These are phyloP conservation scores for Paramyrothecium sp. DNA, from an alignment of 2,329 filamentous ascomycete species.

Conservation along the genomic window DNA sequence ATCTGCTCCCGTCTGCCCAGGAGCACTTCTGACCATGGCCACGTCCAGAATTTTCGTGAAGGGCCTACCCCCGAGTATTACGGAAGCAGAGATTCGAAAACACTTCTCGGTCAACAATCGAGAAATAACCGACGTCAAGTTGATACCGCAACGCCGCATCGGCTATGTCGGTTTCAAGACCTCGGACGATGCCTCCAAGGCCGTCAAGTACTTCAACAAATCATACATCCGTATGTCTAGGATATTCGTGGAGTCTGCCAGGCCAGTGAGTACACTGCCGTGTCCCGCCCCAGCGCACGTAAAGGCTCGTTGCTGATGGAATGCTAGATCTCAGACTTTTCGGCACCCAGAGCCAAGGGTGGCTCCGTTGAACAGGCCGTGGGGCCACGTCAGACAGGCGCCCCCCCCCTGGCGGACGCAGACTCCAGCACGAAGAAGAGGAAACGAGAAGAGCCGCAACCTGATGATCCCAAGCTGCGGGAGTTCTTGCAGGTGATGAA, in stretches of 20 bases:
- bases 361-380: constrained; percentile 6
- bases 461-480: constrained; percentile 74
- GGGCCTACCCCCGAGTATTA: constrained; percentile 81
- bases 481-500: constrained; percentile 87
- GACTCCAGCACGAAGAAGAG: constrained; percentile 60
- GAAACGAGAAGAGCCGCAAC: constrained; percentile 57
- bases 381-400: not conserved
- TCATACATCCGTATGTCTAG: constrained; percentile 95
- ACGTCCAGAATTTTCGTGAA: constrained; percentile 76
- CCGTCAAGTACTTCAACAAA: constrained; percentile 93
- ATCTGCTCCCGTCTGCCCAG: not conserved
- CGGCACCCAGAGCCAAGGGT: constrained; percentile 27
- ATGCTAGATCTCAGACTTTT: constrained; percentile 45
- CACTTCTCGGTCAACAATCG: constrained; percentile 77
- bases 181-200: constrained; percentile 73
- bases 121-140: constrained; percentile 85
- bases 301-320: constrained; percentile 28
- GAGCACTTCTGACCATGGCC: constrained; percentile 33
- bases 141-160: constrained; percentile 85
- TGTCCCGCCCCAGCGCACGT: not conserved
- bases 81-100: constrained; percentile 80
- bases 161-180: constrained; percentile 94
- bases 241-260: constrained; percentile 85
- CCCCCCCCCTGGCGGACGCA: constrained; percentile 16
- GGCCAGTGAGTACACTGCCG: constrained; percentile 56